Evolutionary conservation across 2,329 filamentous ascomycete species (phyloP), one percentile per base, ranked within the genome.

Genomic region (Arthrobotrys sinensis): DNA sequence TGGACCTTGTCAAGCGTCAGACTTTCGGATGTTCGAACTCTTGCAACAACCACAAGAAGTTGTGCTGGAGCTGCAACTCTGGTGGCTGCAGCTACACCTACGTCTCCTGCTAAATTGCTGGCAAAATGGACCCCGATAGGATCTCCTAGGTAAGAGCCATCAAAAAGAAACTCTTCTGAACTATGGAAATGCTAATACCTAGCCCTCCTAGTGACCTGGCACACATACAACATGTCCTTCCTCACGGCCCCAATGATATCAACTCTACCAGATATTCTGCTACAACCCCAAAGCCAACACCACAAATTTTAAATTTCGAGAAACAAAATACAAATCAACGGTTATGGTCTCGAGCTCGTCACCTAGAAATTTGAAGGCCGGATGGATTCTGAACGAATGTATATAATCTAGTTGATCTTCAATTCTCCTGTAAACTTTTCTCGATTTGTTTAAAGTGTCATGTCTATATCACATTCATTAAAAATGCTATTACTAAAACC

Each of bases 1-100:
- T 68, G 14, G 70, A 75, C 12, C 63, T 75, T 11, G 63, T 67
- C 46, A 75, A 75, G 45, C 70, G 70, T 38, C 70, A 73, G 34
- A 73, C 62, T 32, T 75, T 45, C 34, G 70, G 70, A 40, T 75
- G 70, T 53, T 62, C 52, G 11, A 50, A 12, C 24, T 12, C 38
- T 2, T 75, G 70, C 63, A 75, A 36, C 24, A 62, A 8, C 8
- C 48, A 36, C 50, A 75, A 53, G 53, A 63, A 46, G 36, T 65
- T 75, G 40, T 75, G 63, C 70, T 68, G 70, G 70, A 67, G 52
- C 63, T 75, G 70, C 62, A 75, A 62, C 53, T 68, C 63, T 11
- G 70, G 70, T 16, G 70, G 70, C 8, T 75, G 63, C 63, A 67
- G 63, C 53, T 75, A 75, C 48, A 75, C 52, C 24, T 34, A 40